Conservation (phyloP, 768 basidiomycete genomes). For the Hysterangium stoloniferum region DNA sequence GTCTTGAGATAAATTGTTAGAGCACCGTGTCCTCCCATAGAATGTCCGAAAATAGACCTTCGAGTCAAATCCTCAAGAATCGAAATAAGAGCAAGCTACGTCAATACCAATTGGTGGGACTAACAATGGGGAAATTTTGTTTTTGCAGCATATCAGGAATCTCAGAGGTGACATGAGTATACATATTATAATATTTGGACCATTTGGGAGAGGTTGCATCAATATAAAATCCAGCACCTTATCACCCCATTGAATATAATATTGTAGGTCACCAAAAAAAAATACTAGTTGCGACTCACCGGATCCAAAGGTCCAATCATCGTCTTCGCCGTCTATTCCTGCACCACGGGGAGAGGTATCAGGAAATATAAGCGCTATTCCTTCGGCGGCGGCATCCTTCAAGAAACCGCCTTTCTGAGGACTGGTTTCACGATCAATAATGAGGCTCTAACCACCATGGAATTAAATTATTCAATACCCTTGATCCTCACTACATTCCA, state of each 20-base stretch:
- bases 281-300: slow-evolving; percentile 34
- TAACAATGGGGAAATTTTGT: slow-evolving; percentile 59
- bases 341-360: slow-evolving; percentile 96
- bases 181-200: slow-evolving; percentile 80
- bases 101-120: slow-evolving; percentile 1
- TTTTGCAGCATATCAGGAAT: slow-evolving; percentile 69
- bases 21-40: slow-evolving; percentile 97
- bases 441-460: background rate
- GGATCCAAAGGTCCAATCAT: slow-evolving; percentile 86
- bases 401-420: slow-evolving; percentile 94
- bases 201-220: slow-evolving; percentile 77
- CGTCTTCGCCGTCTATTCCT: slow-evolving; percentile 70
- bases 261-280: background rate
- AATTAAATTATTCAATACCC: too few species aligned
- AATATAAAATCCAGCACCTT: slow-evolving; percentile 89
- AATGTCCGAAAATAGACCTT: slow-evolving; percentile 91
- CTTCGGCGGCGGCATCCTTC: slow-evolving; percentile 73
- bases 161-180: slow-evolving; percentile 75
- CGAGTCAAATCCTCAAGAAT: slow-evolving; percentile 62
- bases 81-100: background rate
- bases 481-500: slow-evolving; percentile 90
- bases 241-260: background rate
- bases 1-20: slow-evolving; percentile 83
- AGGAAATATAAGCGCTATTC: slow-evolving; percentile 88
- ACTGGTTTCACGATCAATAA: slow-evolving; percentile 34